Conservation (phyloP, 768 basidiomycete species). For the Termitomyces sp. region DNA sequence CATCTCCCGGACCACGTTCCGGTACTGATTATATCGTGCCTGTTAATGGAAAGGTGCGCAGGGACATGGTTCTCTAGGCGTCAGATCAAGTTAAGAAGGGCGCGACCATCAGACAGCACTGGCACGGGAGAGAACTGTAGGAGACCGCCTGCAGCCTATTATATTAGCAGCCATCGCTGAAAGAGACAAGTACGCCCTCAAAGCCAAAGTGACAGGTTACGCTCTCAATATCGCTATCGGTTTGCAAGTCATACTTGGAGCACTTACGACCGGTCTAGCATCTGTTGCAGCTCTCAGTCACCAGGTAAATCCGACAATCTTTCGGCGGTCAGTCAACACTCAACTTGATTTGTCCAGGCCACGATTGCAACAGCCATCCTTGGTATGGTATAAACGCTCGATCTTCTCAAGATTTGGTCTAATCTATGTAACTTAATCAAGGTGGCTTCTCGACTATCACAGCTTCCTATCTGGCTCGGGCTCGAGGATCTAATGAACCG, state of each 20-base stretch:
- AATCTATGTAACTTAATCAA: slow-evolving; percentile 14
- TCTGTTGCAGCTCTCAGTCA: slow-evolving; percentile 34
- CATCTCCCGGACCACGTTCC: slow-evolving; percentile 19
- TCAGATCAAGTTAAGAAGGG: background rate
- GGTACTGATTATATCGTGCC: slow-evolving; percentile 37
- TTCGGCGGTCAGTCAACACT: background rate
- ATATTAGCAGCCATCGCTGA: slow-evolving; percentile 41
- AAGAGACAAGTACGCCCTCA: slow-evolving; percentile 38
- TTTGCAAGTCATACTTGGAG: slow-evolving; percentile 58
- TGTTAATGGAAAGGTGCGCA: slow-evolving; percentile 23
- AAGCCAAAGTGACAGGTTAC: slow-evolving; percentile 37
- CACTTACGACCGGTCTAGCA: slow-evolving; percentile 62
- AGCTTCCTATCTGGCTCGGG: slow-evolving; percentile 68
- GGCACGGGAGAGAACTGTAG: slow-evolving; percentile 30
- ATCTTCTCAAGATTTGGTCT: background rate
- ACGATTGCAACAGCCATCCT: slow-evolving; percentile 31
- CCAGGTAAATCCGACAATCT: slow-evolving; percentile 27
- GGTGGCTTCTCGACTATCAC: slow-evolving; percentile 65
- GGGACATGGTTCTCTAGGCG: background rate
- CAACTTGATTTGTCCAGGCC: slow-evolving; percentile 20
- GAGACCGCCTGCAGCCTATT: slow-evolving; percentile 52
- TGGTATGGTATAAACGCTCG: slow-evolving; percentile 18
- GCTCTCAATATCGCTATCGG: slow-evolving; percentile 47
- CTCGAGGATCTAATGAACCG: slow-evolving; percentile 66
- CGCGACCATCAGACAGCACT: slow-evolving; percentile 3